Evolutionary conservation across 208 protist species (phyloP), one percentile per base, ranked within the genome.

Genomic region (Leishmania turanica): DNA sequence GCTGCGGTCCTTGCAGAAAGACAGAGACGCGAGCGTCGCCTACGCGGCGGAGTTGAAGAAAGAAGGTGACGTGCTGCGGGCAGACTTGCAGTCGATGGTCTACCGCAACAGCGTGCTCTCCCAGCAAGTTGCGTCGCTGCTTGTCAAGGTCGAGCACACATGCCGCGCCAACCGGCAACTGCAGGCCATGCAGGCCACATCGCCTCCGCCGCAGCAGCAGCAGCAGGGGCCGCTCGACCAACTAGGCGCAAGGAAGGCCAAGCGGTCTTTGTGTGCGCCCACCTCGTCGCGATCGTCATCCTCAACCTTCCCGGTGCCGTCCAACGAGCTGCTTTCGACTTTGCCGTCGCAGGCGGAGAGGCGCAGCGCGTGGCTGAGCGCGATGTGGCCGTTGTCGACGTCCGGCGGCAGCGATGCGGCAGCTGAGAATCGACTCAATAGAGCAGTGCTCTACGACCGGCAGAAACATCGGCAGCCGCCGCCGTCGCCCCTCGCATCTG

Each of bases 71-170:
- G 82, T 80, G 17, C 78, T 95, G 19, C 86, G 89, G 5, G 74
- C 73, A 13, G 92, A 96, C 60, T 86, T 89, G 71, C 87, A 93
- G 84, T 80, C 89, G 21, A 69, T 96, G 82, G 80, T 81, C 31
- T 96, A 90, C 72, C 89, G 91, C n/a, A 96, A 95, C 83, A 74
- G 75, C 45, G 90, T 96, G 3, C 87, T 96, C n/a, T 88, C 89
- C 0, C 91, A 96, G 79, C 92, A 96, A 58, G 83, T 96, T 37
- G 82, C 87, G 40, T 96, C 92, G 9, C 82, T 96, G 34, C 77
- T 96, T 9, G 89, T 91, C 42, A 87, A 88, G 69, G 79, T 90
- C 4, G 88, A 96, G 78, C 34, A 56, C 34, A 77, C 66, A 0
- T 47, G 37, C 17, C 72, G 78, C 13, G 78, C 72, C 19, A 72